phyloP scores from a whole-genome alignment of 495 filamentous ascomycete species.

The Lentithecium fluviatile region DNA sequence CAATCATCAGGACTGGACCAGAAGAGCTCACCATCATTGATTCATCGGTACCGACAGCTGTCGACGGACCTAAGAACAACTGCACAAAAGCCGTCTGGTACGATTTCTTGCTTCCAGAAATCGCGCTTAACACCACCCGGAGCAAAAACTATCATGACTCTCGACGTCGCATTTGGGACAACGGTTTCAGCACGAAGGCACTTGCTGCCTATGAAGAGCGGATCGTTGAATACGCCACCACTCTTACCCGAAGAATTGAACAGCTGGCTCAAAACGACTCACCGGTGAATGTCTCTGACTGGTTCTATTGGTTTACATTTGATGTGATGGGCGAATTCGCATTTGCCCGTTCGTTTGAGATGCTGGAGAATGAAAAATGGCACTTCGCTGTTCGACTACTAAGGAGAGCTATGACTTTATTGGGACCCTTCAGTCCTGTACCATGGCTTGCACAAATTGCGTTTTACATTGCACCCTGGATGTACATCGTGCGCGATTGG shows the following conservation, averaged over 20 bases:
- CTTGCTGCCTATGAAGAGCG: too few relatives aligned
- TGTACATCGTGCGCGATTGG: too few relatives aligned
- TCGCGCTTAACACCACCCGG: background rate
- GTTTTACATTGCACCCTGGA: background rate
- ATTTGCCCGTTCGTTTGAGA: conserved; percentile 9
- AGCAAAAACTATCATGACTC: background rate
- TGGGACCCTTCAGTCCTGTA: conserved; percentile 3
- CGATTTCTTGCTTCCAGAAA: background rate
- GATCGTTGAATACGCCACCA: too few relatives aligned
- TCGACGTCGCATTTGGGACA: conserved; percentile 3
- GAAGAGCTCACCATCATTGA: conserved; percentile 14
- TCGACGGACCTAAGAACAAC: background rate
- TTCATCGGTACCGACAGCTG: background rate
- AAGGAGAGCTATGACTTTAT: background rate
- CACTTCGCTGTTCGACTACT: background rate
- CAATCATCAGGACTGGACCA: too few relatives aligned
- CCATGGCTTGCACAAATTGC: background rate
- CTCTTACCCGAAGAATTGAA: too few relatives aligned
- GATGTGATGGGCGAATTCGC: conserved; percentile 22
- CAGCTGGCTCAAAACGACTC: too few relatives aligned
- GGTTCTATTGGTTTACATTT: conserved; percentile 7
- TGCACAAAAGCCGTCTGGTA: conserved; percentile 15
- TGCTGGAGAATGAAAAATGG: conserved; percentile 2
- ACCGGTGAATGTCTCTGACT: conserved; percentile 13
- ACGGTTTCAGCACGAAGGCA: background rate